phyloP scores from a whole-genome alignment of 176 grass and related monocot species.

The Cenchrus fungigraminus region DNA sequence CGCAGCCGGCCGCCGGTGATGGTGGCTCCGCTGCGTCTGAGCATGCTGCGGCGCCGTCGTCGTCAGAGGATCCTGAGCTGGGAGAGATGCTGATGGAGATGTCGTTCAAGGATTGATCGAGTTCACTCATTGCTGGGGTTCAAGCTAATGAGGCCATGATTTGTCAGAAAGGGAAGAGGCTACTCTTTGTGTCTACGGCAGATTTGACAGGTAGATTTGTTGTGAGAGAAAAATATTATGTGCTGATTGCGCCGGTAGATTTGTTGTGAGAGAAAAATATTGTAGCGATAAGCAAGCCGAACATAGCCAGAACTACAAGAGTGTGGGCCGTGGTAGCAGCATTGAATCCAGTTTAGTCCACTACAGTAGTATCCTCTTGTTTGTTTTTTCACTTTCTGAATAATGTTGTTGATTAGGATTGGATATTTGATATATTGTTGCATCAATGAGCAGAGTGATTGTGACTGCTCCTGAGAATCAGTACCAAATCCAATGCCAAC shows the following conservation, averaged over 20 bases:
- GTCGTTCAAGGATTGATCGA: neutral
- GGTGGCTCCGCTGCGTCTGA: neutral
- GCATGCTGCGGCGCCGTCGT: neutral
- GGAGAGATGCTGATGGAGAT: neutral
- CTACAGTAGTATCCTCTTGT: neutral
- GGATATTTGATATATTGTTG: neutral
- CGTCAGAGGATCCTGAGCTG: neutral
- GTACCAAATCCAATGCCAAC: slow-evolving; percentile 3
- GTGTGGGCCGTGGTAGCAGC: neutral
- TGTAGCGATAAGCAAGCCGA: too few species aligned
- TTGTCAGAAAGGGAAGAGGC: neutral
- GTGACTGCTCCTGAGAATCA: neutral
- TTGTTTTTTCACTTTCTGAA: neutral
- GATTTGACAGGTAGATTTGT: too few species aligned
- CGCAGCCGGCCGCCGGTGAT: too few species aligned
- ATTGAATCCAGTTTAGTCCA: neutral
- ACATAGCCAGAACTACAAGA: neutral
- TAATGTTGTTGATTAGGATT: neutral
- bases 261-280: too few species aligned
- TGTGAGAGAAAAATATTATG: too few species aligned
- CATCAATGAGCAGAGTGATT: neutral
- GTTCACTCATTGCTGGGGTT: neutral
- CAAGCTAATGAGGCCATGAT: neutral
- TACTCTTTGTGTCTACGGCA: neutral
- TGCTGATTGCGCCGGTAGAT: too few species aligned